These are phyloP conservation scores for Phytophthora lateralis DNA, from an alignment of 352 stramenopile genomes.

Conservation along the genomic window DNA sequence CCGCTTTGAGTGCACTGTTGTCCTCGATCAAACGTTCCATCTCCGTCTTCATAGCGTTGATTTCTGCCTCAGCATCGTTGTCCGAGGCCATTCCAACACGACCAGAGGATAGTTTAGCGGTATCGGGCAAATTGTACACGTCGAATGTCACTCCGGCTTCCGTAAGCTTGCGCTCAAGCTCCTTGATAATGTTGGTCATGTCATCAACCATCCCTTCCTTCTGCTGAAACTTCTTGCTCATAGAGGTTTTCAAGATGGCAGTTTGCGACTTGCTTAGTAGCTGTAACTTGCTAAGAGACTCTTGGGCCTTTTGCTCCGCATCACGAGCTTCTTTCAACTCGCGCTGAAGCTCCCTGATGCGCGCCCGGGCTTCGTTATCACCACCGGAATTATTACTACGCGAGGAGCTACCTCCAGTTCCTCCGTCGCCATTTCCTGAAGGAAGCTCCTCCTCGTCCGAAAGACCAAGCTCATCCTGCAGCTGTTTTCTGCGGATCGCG, in stretches of 20 bases:
- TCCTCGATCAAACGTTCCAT: constrained; percentile 76
- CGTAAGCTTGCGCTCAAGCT: constrained; percentile 66
- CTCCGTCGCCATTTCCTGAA: constrained; percentile 8
- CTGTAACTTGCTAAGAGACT: constrained; percentile 82
- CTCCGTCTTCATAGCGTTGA: constrained; percentile 73
- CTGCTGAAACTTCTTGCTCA: constrained; percentile 81
- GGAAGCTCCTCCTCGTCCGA: constrained; percentile 55
- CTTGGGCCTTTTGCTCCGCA: constrained; percentile 74
- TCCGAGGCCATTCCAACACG: constrained; percentile 34
- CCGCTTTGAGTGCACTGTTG: constrained; percentile 56
- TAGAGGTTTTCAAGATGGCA: constrained; percentile 83
- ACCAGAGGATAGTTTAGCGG: constrained; percentile 24
- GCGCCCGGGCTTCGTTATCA: constrained; percentile 35
- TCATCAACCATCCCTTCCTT: constrained; percentile 72
- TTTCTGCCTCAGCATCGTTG: constrained; percentile 59
- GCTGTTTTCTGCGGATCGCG: constrained; percentile 51
- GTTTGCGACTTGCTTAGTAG: constrained; percentile 87
- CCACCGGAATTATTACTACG: constrained; percentile 6
- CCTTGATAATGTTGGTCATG: constrained; percentile 62
- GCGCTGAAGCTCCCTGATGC: constrained; percentile 62
- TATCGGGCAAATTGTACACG: constrained; percentile 43
- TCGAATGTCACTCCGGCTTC: constrained; percentile 54
- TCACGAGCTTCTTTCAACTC: constrained; percentile 64
- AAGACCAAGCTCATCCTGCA: constrained; percentile 79
- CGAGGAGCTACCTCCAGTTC: constrained; percentile 4